phyloP scores from a whole-genome alignment of 305 asterid species.

The Petunia hybrid region DNA sequence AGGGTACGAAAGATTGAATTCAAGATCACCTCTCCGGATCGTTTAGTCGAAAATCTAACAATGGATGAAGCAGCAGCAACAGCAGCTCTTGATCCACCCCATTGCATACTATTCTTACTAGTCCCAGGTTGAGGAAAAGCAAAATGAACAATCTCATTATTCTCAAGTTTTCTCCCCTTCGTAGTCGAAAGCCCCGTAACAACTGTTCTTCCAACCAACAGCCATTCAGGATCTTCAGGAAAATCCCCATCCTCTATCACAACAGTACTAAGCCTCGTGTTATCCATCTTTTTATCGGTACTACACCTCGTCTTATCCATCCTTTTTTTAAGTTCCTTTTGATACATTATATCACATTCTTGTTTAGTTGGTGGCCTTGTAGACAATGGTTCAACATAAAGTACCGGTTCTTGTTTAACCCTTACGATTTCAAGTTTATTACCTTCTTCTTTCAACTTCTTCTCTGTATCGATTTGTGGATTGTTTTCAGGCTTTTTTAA shows the following conservation, averaged over 20 bases:
- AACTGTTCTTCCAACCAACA: slow-evolving; percentile 77
- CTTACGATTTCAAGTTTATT: slow-evolving; percentile 4
- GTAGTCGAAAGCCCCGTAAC: slow-evolving; percentile 78
- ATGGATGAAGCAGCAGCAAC: slow-evolving; percentile 56
- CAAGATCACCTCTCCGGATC: slow-evolving; percentile 71
- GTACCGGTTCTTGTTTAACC: slow-evolving; percentile 45
- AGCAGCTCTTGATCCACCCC: slow-evolving; percentile 34
- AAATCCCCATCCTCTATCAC: slow-evolving; percentile 84
- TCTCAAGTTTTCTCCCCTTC: slow-evolving; percentile 75
- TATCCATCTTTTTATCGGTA: slow-evolving; percentile 31
- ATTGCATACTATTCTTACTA: slow-evolving; percentile 44
- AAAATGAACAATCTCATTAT: slow-evolving; percentile 84
- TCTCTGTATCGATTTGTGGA: background rate
- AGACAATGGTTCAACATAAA: slow-evolving; percentile 54
- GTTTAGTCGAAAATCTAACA: slow-evolving; percentile 79
- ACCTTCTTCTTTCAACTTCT: background rate
- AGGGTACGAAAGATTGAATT: background rate
- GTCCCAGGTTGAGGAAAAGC: slow-evolving; percentile 51
- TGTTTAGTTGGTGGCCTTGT: slow-evolving; percentile 50
- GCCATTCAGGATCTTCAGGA: slow-evolving; percentile 72
- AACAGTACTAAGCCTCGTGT: slow-evolving; percentile 51
- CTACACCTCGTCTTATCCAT: slow-evolving; percentile 39
- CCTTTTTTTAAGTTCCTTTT: slow-evolving; percentile 39
- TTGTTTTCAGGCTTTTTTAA: background rate
- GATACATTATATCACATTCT: slow-evolving; percentile 38